These are phyloP conservation scores for Lichtheimia corymbifera DNA, from an alignment of 371 early-diverging fungal genomes.

Conservation along the genomic window DNA sequence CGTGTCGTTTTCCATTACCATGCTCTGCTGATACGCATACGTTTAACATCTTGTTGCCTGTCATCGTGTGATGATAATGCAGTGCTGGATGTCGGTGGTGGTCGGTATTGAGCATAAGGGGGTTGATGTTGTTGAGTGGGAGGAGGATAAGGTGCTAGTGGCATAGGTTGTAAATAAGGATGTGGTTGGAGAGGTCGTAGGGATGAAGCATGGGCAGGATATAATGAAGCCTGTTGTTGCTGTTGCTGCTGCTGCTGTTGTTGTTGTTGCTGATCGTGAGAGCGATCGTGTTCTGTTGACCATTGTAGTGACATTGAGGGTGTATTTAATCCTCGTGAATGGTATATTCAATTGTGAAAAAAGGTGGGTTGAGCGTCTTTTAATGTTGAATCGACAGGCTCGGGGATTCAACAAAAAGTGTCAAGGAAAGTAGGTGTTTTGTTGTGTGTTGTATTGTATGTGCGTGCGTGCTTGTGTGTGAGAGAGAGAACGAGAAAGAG, in stretches of 20 bases:
- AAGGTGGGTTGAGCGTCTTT: too few species aligned
- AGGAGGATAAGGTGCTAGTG: constrained; percentile 1
- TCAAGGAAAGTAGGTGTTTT: too few species aligned
- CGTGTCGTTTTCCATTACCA: constrained; percentile 26
- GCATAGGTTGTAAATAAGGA: constrained; percentile 12
- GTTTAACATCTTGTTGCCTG: constrained; percentile 19
- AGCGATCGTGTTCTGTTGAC: too few species aligned
- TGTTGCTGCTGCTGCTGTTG: neutral
- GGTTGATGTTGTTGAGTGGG: neutral
- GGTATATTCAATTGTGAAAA: too few species aligned
- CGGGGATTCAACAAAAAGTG: too few species aligned
- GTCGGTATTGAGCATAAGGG: constrained; percentile 2
- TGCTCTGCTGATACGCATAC: constrained; percentile 46
- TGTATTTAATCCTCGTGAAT: too few species aligned
- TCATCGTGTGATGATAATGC: constrained; percentile 10
- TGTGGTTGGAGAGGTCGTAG: constrained; percentile 24
- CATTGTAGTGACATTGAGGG: too few species aligned
- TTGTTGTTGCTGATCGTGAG: constrained; percentile 2
- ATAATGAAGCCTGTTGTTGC: neutral
- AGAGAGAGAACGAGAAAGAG: too few species aligned
- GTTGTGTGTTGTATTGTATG: too few species aligned
- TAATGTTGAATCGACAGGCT: too few species aligned
- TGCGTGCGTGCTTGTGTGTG: too few species aligned
- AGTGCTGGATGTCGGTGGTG: neutral
- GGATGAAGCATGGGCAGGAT: neutral